Conservation (phyloP, 768 basidiomycete species). For the Rhizopogon vesiculosus region DNA sequence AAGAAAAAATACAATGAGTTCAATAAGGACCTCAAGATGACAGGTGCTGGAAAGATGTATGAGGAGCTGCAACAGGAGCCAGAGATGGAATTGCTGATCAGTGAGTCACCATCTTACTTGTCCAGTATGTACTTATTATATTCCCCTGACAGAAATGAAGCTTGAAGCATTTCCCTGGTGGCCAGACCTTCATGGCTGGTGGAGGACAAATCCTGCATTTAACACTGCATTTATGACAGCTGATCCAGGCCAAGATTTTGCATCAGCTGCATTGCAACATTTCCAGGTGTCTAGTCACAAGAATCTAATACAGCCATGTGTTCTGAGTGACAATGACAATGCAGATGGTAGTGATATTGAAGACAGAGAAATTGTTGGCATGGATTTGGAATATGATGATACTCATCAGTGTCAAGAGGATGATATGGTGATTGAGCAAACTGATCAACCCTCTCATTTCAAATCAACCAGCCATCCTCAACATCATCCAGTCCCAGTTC, state of each 20-base stretch:
- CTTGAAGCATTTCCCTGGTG: slow-evolving; percentile 5
- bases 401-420: neutral
- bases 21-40: neutral
- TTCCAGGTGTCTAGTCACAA: neutral
- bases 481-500: too few relatives aligned
- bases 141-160: neutral
- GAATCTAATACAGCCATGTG: neutral
- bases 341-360: neutral
- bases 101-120: neutral
- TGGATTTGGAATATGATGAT: neutral
- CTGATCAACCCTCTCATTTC: neutral
- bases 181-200: slow-evolving; percentile 6
- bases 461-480: neutral
- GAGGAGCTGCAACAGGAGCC: neutral
- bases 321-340: neutral
- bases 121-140: too few relatives aligned
- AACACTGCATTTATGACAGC: neutral
- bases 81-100: neutral
- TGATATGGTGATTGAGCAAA: neutral
- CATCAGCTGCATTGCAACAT: neutral
- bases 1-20: neutral
- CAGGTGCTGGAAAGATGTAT: neutral
- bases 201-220: neutral
- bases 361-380: neutral
- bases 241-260: slow-evolving; percentile 1